A percentile compares a stretch with the other conserved stretches of the same genome.
phyloP scores from a whole-genome alignment of 306 rosid genomes.

The Vicia sativa region DNA sequence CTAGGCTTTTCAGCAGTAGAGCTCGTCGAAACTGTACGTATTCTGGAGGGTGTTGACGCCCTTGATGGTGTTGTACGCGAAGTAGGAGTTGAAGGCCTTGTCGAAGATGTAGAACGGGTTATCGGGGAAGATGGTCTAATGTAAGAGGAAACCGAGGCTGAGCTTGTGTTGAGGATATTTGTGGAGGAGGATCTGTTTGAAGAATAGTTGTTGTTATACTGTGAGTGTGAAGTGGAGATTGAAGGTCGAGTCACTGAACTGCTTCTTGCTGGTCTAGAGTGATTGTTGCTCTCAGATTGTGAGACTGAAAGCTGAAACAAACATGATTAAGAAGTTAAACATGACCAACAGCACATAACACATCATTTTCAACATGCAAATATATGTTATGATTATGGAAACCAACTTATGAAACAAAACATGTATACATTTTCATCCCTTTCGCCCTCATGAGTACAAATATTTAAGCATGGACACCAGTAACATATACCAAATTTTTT shows the following conservation, averaged over 20 bases:
- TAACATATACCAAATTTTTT: slow-evolving; percentile 1
- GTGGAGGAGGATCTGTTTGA: slow-evolving; percentile 71
- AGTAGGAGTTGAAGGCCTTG: slow-evolving; percentile 88
- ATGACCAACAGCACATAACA: slow-evolving; percentile 5
- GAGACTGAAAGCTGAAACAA: slow-evolving; percentile 85
- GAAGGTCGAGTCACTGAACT: slow-evolving; percentile 89
- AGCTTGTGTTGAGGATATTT: slow-evolving; percentile 84
- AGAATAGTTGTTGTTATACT: slow-evolving; percentile 62
- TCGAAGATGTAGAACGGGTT: slow-evolving; percentile 60
- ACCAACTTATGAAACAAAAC: slow-evolving; percentile 8
- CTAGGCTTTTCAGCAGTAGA: slow-evolving; percentile 66
- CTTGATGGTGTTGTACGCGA: slow-evolving; percentile 68
- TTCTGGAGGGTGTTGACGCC: slow-evolving; percentile 85
- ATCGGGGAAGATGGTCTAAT: slow-evolving; percentile 83
- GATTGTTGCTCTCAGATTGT: slow-evolving; percentile 71
- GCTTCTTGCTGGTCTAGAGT: slow-evolving; percentile 89
- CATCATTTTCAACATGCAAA: slow-evolving; percentile 7
- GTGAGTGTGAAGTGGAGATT: slow-evolving; percentile 58
- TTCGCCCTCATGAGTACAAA: neutral
- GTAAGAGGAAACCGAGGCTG: slow-evolving; percentile 96
- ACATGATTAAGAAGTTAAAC: slow-evolving; percentile 36
- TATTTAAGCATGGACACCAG: neutral
- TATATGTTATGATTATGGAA: neutral
- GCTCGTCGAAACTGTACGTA: slow-evolving; percentile 57
- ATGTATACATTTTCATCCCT: neutral